These are phyloP conservation scores for Bolboschoenus planiculmis DNA, from an alignment of 176 grass and related monocot genomes.

Conservation along the genomic window DNA sequence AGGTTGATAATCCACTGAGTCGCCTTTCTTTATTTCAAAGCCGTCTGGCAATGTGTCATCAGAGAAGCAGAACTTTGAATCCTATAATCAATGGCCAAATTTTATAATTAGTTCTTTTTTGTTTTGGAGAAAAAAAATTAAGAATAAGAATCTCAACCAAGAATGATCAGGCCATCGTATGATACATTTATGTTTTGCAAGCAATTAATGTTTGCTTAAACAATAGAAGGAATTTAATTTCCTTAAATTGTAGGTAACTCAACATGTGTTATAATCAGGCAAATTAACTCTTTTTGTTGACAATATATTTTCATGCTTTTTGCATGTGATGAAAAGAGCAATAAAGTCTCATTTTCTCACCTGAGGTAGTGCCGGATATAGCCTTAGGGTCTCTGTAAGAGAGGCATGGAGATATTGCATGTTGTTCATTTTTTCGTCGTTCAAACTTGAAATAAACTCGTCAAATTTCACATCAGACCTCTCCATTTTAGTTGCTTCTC, in stretches of 20 bases:
- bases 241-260: no score
- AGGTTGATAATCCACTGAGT: conserved; percentile 61
- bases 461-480: conserved; percentile 11
- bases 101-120: neutral
- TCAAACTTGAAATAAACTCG: conserved; percentile 38
- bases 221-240: neutral
- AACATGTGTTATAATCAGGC: no score
- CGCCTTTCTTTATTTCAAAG: conserved; percentile 46
- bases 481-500: neutral
- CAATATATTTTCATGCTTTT: no score
- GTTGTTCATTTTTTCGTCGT: conserved; percentile 42
- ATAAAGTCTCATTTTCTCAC: no score
- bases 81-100: conserved; percentile 16
- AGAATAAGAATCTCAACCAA: no score
- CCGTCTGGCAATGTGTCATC: conserved; percentile 70
- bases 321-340: no score
- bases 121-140: no score
- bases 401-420: conserved; percentile 79
- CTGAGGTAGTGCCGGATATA: conserved; percentile 40
- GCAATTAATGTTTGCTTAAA: no score
- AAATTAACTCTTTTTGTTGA: no score
- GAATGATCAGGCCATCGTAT: no score
- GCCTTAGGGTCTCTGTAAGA: conserved; percentile 58
- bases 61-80: conserved; percentile 54
- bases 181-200: neutral